Percentiles rank a stretch among this genome's conserved stretches.
These are phyloP conservation scores for Vitis hybrid DNA, from an alignment of 177 flowering plant species.

Conservation along the genomic window DNA sequence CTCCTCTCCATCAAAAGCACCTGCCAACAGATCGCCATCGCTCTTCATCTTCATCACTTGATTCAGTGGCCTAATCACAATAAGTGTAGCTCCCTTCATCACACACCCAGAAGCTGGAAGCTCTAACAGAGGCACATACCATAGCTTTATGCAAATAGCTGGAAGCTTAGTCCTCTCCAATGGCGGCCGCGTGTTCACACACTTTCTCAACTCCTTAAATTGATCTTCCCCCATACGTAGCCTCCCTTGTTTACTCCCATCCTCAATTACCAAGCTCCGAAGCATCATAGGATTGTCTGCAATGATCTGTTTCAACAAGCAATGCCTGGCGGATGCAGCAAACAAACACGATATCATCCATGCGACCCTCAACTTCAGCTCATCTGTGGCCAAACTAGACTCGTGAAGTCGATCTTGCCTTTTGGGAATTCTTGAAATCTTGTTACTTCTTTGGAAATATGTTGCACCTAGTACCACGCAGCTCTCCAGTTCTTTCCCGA, in stretches of 20 bases:
- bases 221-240: constrained; percentile 27
- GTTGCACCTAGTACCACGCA: constrained; percentile 40
- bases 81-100: constrained; percentile 42
- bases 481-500: constrained; percentile 28
- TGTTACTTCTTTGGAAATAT: constrained; percentile 3
- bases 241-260: constrained; percentile 32
- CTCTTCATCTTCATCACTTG: background rate
- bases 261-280: constrained; percentile 19
- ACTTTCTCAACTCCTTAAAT: constrained; percentile 21
- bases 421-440: background rate
- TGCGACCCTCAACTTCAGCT: constrained; percentile 32
- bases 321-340: constrained; percentile 41
- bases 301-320: constrained; percentile 21
- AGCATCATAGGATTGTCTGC: constrained; percentile 13
- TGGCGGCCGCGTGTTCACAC: background rate
- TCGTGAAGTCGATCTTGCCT: background rate
- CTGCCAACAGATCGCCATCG: background rate
- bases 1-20: constrained; percentile 21
- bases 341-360: constrained; percentile 41
- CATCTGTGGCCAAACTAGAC: constrained; percentile 17
- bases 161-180: constrained; percentile 27
- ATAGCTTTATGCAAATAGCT: constrained; percentile 35
- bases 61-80: constrained; percentile 26
- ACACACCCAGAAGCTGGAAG: constrained; percentile 23
- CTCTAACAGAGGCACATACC: constrained; percentile 35